These are phyloP conservation scores for Trichoderma cornu-damae DNA, from an alignment of 2,329 filamentous ascomycete genomes.

Conservation along the genomic window DNA sequence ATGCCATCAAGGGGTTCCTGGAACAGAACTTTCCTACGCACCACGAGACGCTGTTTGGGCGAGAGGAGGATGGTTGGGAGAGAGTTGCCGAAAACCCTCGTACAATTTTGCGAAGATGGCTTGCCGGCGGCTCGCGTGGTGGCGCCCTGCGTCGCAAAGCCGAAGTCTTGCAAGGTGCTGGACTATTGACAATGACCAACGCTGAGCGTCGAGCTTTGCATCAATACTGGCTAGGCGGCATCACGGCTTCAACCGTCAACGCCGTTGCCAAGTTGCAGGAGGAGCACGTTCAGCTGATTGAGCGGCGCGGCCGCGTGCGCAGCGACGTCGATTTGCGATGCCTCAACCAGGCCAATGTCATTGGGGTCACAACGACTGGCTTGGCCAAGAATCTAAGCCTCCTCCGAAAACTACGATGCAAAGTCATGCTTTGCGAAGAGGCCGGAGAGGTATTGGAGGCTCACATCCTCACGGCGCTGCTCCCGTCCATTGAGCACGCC, in stretches of 20 bases:
- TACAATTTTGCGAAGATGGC: neutral
- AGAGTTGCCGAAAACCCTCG: neutral
- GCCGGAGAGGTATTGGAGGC: slow-evolving; percentile 64
- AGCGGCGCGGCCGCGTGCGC: slow-evolving; percentile 16
- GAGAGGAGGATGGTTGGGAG: slow-evolving; percentile 9
- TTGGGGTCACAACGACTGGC: slow-evolving; percentile 51
- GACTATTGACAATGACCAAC: slow-evolving; percentile 9
- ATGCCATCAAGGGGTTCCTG: neutral
- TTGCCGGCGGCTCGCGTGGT: neutral
- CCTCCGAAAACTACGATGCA: slow-evolving; percentile 45
- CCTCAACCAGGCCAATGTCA: slow-evolving; percentile 34
- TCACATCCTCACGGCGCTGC: slow-evolving; percentile 54
- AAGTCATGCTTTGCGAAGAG: slow-evolving; percentile 62
- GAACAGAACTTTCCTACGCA: neutral
- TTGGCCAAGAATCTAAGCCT: slow-evolving; percentile 50
- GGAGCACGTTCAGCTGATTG: slow-evolving; percentile 5
- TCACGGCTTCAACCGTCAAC: neutral
- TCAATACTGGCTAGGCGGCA: slow-evolving; percentile 11
- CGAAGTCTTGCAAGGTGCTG: neutral
- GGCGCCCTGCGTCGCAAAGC: neutral
- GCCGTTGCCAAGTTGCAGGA: neutral
- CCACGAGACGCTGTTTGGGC: neutral
- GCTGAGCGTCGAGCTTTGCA: slow-evolving; percentile 12
- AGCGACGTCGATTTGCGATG: slow-evolving; percentile 27
- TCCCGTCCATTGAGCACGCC: slow-evolving; percentile 55